Evolutionary conservation across 176 grass and related monocot genomes (phyloP), one percentile per base, ranked within the genome.

Genomic region (barley (Hordeum vulgare)): DNA sequence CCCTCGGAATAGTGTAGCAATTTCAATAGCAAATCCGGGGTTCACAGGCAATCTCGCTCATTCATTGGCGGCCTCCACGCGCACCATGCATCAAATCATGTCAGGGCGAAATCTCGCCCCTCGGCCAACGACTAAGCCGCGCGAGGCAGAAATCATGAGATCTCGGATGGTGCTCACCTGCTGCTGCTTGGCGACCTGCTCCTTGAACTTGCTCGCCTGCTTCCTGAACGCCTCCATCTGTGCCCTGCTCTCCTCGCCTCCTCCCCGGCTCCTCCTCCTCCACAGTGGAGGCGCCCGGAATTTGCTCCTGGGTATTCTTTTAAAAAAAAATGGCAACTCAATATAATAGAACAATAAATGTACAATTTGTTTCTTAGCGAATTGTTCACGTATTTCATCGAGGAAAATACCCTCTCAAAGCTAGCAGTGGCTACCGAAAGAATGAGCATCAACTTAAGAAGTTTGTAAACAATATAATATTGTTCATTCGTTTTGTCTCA

Each of bases 121-220:
- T 14, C 3, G 25, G 21, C 6, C 11, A 75, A 37, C 13, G 59
- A 31, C 25, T 35, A 80, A 23, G 36, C 15, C 11, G 57, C 68
- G 35, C 68, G 35, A 83, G 64, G 51, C 3, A 20, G 42, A 44
- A 72, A 57, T 64, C 36, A 67, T 39, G 68, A 63, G 66, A 80
- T 47, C 71, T 59, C 20, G 53, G 36, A 67, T 42, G 14, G 70
- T 74, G n/a, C 75, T 14, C 31, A 99, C 93, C 91, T 96, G 96
- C 77, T 98, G 96, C 81, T 98, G 93, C 85, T 92, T 99, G 81
- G 93, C 88, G 73, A 99, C 93, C 84, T 99, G 93, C 85, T 99
- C 96, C 91, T 93, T 95, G 25, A 96, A 82, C 88, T 87, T 96
- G 87, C 23, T 92, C 41, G 93, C 96, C 87, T 96, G 93, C 83